Percentiles rank a stretch among this genome's conserved stretches.
Evolutionary conservation across 139 green algal genomes (phyloP).

Genomic region (Coelastrella sp.): DNA sequence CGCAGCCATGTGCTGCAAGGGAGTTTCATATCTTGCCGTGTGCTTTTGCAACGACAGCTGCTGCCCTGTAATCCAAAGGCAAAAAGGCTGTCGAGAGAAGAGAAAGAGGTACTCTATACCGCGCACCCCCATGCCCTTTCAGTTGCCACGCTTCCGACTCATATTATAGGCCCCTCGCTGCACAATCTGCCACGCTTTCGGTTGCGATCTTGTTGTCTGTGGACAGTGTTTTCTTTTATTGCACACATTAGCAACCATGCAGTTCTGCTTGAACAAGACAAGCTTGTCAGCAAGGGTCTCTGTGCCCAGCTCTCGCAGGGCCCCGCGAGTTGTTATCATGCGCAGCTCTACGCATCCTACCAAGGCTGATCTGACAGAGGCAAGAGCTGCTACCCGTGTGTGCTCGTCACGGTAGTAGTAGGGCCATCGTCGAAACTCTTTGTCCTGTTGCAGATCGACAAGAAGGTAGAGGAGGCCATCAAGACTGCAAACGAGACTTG

Average conservation of each 20-base stretch:
- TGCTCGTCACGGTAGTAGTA: background rate
- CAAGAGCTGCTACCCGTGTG: background rate
- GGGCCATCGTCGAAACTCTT: background rate
- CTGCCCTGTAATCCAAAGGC: too few relatives aligned
- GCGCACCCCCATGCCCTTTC: background rate
- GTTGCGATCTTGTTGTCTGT: too few relatives aligned
- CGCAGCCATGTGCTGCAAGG: too few relatives aligned
- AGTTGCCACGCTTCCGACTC: background rate
- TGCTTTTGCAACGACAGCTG: too few relatives aligned
- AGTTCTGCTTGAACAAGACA: conserved; percentile 12
- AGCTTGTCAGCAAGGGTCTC: background rate
- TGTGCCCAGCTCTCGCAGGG: background rate
- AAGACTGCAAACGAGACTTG: conserved; percentile 58
- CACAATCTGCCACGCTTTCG: too few relatives aligned
- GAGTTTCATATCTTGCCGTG: too few relatives aligned
- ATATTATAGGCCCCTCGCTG: too few relatives aligned
- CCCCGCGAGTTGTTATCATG: background rate
- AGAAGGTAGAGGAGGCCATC: conserved; percentile 56
- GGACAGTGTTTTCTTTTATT: too few relatives aligned
- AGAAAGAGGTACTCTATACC: background rate
- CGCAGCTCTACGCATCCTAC: conserved; percentile 5
- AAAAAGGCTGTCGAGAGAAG: too few relatives aligned
- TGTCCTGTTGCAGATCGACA: conserved; percentile 10
- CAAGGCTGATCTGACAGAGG: conserved; percentile 3
- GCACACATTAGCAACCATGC: background rate